Conservation (phyloP, 495 filamentous ascomycete genomes). For the Xylaria palmicola region DNA sequence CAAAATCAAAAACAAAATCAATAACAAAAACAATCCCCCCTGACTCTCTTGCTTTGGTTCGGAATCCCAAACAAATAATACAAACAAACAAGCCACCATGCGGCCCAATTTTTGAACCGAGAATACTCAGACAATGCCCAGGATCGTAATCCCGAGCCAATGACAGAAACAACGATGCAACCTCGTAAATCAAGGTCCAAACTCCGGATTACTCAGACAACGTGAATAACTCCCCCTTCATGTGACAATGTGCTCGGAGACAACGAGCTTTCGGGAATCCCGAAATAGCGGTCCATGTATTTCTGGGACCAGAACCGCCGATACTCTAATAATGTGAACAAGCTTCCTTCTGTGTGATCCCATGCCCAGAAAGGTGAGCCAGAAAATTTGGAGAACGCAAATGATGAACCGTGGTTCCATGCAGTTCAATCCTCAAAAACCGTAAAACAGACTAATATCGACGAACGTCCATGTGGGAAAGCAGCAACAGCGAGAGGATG, state of each 20-base stretch:
- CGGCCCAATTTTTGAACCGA: neutral
- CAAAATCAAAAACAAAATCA: neutral
- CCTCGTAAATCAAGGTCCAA: too few relatives aligned
- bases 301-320: neutral
- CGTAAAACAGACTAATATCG: neutral
- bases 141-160: too few relatives aligned
- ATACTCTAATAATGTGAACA: neutral
- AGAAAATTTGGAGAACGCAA: neutral
- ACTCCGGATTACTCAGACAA: neutral
- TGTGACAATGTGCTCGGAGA: neutral
- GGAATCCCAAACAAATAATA: neutral
- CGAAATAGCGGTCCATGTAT: neutral
- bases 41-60: neutral
- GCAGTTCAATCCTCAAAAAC: neutral
- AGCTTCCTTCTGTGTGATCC: neutral
- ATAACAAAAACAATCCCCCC: neutral
- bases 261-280: neutral
- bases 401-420: neutral
- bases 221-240: neutral
- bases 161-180: too few relatives aligned
- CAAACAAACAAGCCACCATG: neutral
- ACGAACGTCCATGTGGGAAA: neutral
- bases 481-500: neutral
- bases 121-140: neutral
- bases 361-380: neutral